Conservation (phyloP, 2,329 filamentous ascomycete species). For the Diaporthe destruens region DNA sequence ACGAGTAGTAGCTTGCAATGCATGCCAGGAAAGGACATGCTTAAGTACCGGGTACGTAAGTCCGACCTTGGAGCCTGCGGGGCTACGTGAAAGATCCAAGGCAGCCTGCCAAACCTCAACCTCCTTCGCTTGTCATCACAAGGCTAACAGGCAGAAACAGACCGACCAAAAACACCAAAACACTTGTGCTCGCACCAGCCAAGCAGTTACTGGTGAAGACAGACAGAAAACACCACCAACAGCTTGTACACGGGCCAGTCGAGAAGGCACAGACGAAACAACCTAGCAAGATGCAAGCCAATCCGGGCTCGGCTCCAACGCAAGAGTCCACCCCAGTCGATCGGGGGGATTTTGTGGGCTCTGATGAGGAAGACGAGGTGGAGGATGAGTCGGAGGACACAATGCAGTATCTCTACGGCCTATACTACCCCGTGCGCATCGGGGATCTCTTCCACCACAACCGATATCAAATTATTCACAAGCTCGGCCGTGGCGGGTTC, state of each 20-base stretch:
- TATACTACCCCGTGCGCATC: slow-evolving; percentile 56
- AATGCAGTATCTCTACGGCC: slow-evolving; percentile 44
- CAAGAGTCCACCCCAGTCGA: slow-evolving; percentile 15
- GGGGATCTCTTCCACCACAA: slow-evolving; percentile 54
- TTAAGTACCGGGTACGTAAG: no score
- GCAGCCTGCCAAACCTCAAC: no score
- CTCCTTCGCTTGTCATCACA: no score
- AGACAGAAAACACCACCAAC: not conserved
- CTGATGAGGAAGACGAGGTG: slow-evolving; percentile 10
- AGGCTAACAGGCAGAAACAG: no score
- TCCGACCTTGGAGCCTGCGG: no score
- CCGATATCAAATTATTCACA: slow-evolving; percentile 55
- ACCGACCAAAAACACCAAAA: no score
- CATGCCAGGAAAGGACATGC: no score
- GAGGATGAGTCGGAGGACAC: slow-evolving; percentile 5
- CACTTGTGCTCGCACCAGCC: not conserved
- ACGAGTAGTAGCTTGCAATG: no score
- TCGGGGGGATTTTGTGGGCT: slow-evolving; percentile 2
- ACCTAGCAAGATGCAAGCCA: not conserved
- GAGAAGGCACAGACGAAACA: slow-evolving; percentile 3
- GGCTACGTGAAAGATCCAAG: no score
- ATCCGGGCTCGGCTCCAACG: not conserved
- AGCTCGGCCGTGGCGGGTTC: slow-evolving; percentile 57
- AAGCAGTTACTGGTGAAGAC: not conserved
- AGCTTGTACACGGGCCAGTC: slow-evolving; percentile 3